Conservation (phyloP, 1,284 basidiomycete genomes). For the Tausonia pullulans region DNA sequence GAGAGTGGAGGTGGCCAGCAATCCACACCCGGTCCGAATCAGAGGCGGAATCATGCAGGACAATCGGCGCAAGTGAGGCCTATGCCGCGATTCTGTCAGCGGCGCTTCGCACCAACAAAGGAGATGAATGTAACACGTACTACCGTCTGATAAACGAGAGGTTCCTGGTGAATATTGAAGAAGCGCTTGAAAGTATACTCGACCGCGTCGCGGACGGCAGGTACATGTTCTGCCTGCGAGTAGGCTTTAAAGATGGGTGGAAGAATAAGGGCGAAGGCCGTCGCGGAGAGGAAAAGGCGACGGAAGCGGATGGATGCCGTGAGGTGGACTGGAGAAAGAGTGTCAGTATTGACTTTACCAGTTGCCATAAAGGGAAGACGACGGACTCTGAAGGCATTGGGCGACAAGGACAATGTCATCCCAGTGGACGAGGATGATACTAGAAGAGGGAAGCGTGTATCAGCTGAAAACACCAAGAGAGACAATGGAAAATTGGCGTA, state of each 20-base stretch:
- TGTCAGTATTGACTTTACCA: background rate
- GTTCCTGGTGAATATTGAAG: conserved; percentile 53
- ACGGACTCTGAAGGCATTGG: conserved; percentile 54
- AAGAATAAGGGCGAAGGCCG: conserved; percentile 58
- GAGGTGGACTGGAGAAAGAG: conserved; percentile 42
- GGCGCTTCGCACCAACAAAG: background rate
- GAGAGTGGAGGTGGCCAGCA: background rate
- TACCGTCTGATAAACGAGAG: conserved; percentile 55
- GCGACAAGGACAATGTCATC: conserved; percentile 57
- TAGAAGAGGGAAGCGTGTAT: no score
- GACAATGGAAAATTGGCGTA: background rate
- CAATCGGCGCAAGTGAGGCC: background rate
- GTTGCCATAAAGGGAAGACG: no score
- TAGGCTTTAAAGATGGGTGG: conserved; percentile 55
- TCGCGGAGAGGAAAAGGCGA: conserved; percentile 53
- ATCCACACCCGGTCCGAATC: background rate
- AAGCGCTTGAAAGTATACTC: conserved; percentile 57
- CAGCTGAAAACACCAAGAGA: no score
- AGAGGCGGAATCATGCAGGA: background rate
- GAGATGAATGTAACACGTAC: conserved; percentile 32
- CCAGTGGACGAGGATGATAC: conserved; percentile 39
- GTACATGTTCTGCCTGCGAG: conserved; percentile 45
- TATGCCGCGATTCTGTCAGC: background rate
- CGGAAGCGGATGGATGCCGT: conserved; percentile 57
- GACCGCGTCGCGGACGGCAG: conserved; percentile 49